Conservation (phyloP, 2,329 filamentous ascomycete genomes). For the Ceratocystis cubensis region DNA sequence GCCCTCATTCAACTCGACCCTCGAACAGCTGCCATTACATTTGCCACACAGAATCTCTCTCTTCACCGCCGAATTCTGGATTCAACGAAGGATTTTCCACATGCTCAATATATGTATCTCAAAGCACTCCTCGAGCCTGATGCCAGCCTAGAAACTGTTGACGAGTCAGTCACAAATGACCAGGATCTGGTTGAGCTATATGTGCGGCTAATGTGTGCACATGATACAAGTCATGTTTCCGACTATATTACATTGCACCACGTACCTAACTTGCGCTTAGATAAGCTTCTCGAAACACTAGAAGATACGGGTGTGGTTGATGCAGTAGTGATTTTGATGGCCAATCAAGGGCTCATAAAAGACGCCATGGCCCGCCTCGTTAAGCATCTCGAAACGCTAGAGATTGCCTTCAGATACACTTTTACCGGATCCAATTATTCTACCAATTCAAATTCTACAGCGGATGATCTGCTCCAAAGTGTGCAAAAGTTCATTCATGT, state of each 20-base stretch:
- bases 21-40: slow-evolving; percentile 48
- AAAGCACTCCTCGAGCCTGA: slow-evolving; percentile 57
- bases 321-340: slow-evolving; percentile 82
- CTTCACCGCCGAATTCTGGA: slow-evolving; percentile 50
- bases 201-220: slow-evolving; percentile 80
- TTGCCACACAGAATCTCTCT: slow-evolving; percentile 50
- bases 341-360: slow-evolving; percentile 69
- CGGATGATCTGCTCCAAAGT: slow-evolving; percentile 60
- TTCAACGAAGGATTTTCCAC: slow-evolving; percentile 46
- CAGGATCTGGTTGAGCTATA: slow-evolving; percentile 67
- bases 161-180: slow-evolving; percentile 29
- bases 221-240: slow-evolving; percentile 68
- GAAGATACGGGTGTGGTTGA: slow-evolving; percentile 84
- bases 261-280: slow-evolving; percentile 64
- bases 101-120: slow-evolving; percentile 65
- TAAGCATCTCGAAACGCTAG: slow-evolving; percentile 66
- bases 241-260: slow-evolving; percentile 70
- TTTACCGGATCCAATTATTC: slow-evolving; percentile 48
- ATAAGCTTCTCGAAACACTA: slow-evolving; percentile 71
- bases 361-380: slow-evolving; percentile 76
- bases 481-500: slow-evolving; percentile 85
- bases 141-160: not conserved
- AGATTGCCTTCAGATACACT: slow-evolving; percentile 64
- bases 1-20: slow-evolving; percentile 58
- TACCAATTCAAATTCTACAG: slow-evolving; percentile 46